A percentile compares a stretch with the other conserved stretches of the same genome.
Conservation (phyloP, 179 eudicot species). For the Nepenthes alata region DNA sequence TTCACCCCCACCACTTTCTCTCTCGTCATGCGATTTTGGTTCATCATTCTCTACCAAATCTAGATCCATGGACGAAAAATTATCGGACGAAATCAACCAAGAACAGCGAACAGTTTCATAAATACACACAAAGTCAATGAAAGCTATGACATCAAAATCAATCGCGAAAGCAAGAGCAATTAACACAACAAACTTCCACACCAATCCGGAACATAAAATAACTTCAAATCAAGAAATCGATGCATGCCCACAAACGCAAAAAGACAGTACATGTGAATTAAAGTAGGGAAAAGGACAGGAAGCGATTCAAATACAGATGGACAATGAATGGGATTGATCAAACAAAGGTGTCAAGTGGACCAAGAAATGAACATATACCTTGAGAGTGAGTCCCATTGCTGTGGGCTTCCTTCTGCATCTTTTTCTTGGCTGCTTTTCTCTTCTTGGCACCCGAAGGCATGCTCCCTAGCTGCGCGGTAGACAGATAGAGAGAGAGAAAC, state of each 20-base stretch:
- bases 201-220: too few relatives aligned
- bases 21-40: background rate
- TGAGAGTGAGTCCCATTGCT: slow-evolving; percentile 20
- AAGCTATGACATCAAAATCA: too few relatives aligned
- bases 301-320: background rate
- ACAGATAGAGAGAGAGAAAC: background rate
- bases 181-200: too few relatives aligned
- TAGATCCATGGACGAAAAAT: background rate
- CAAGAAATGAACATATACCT: slow-evolving; percentile 12
- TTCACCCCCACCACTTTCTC: slow-evolving; percentile 1
- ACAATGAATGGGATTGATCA: background rate
- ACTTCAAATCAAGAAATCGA: too few relatives aligned
- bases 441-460: slow-evolving; percentile 48
- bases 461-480: slow-evolving; percentile 5
- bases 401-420: slow-evolving; percentile 23
- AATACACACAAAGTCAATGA: background rate
- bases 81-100: background rate
- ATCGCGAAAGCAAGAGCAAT: too few relatives aligned
- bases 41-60: slow-evolving; percentile 1
- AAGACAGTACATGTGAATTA: too few relatives aligned
- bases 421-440: slow-evolving; percentile 65
- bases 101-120: background rate
- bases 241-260: too few relatives aligned
- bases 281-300: too few relatives aligned
- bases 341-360: background rate